A percentile compares a stretch with the other conserved stretches of the same genome.
These are phyloP conservation scores for Rhodotorula sp. DNA, from an alignment of 1,284 basidiomycete genomes.

Conservation along the genomic window DNA sequence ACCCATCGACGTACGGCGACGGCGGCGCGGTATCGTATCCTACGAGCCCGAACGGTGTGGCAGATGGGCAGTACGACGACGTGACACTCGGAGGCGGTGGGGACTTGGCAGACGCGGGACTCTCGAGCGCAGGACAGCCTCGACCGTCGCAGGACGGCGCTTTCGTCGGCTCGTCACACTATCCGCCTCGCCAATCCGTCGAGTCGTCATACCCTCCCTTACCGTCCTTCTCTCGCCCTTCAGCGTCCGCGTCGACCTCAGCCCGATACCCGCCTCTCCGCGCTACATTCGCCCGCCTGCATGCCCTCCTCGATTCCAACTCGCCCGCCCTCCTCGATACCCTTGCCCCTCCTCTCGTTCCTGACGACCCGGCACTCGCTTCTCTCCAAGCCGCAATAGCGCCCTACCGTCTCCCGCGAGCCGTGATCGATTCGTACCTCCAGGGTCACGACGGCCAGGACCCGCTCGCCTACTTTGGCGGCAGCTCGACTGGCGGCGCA, in stretches of 20 bases:
- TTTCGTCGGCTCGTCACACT: conserved; percentile 4
- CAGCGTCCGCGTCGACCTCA: conserved; percentile 5
- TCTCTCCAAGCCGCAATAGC: conserved; percentile 32
- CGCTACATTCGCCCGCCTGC: conserved; percentile 37
- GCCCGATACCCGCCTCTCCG: conserved; percentile 32
- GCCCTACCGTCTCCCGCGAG: conserved; percentile 41
- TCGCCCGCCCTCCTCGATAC: conserved; percentile 43
- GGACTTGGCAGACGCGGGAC: neutral
- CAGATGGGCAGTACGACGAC: conserved; percentile 16
- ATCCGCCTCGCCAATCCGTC: conserved; percentile 8
- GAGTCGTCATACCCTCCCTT: conserved; percentile 35
- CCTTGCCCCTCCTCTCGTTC: conserved; percentile 29
- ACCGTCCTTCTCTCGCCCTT: conserved; percentile 34
- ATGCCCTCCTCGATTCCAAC: conserved; percentile 26
- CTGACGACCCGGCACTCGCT: conserved; percentile 15
- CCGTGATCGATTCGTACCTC: conserved; percentile 43
- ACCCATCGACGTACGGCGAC: no score
- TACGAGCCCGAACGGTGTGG: no score
- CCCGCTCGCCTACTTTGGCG: conserved; percentile 21
- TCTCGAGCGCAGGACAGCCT: neutral
- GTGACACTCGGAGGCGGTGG: neutral
- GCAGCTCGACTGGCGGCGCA: conserved; percentile 6
- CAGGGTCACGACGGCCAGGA: conserved; percentile 46
- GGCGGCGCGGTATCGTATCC: no score
- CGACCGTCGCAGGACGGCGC: neutral